A percentile compares a stretch with the other conserved stretches of the same genome.
phyloP scores from a whole-genome alignment of 345 rosid species.

The Fremontodendron californicum region DNA sequence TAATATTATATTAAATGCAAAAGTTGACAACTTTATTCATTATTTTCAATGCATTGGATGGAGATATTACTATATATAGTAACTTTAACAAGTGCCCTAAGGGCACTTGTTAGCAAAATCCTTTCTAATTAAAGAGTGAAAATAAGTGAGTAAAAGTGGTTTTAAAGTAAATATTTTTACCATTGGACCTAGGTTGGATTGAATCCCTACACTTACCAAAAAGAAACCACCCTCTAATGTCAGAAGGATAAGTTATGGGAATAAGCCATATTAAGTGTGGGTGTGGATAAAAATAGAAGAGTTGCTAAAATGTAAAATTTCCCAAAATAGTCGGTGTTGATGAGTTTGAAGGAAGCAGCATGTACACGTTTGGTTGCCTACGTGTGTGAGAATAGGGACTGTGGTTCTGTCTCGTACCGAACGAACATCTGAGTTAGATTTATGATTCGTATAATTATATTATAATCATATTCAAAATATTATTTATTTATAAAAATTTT shows the following conservation, averaged over 20 bases:
- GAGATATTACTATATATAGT: too few relatives aligned
- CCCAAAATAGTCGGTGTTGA: conserved; percentile 11
- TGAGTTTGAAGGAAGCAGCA: neutral
- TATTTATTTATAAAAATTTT: too few relatives aligned
- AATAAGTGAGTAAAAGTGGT: too few relatives aligned
- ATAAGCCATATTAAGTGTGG: neutral
- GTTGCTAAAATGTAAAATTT: conserved; percentile 11
- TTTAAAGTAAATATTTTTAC: too few relatives aligned
- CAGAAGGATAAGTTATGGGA: neutral
- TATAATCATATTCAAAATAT: too few relatives aligned
- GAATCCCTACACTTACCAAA: neutral
- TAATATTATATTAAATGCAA: too few relatives aligned
- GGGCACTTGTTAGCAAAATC: too few relatives aligned
- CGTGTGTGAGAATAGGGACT: conserved; percentile 15
- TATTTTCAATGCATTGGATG: too few relatives aligned
- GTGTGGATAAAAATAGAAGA: neutral
- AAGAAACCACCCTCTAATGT: neutral
- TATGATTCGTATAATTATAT: too few relatives aligned
- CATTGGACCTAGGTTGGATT: neutral
- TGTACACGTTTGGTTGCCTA: conserved; percentile 27
- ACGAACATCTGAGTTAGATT: conserved; percentile 25
- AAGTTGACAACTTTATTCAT: too few relatives aligned
- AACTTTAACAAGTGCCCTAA: too few relatives aligned
- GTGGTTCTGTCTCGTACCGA: conserved; percentile 25
- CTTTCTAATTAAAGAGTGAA: neutral